Percentiles rank a stretch among this genome's conserved stretches.
phyloP scores from a whole-genome alignment of 2,329 filamentous ascomycete species.

The Zymoseptoria tritici region DNA sequence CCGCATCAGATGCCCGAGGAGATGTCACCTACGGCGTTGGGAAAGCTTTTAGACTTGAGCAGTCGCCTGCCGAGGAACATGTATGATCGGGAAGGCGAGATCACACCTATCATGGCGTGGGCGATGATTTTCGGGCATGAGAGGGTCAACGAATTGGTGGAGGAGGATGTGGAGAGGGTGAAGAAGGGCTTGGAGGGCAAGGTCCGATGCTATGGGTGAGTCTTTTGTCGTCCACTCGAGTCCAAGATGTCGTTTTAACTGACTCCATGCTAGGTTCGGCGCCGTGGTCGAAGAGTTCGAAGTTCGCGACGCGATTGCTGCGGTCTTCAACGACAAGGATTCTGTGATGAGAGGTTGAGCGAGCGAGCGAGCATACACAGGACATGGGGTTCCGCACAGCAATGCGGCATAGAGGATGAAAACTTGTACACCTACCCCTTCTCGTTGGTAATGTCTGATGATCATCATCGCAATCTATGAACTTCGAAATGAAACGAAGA shows the following conservation, averaged over 20 bases:
- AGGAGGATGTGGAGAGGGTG: slow-evolving; percentile 14
- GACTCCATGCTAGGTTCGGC: slow-evolving; percentile 46
- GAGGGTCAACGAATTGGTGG: slow-evolving; percentile 54
- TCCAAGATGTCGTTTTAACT: background rate
- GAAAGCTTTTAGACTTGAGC: slow-evolving; percentile 78
- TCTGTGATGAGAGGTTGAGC: slow-evolving; percentile 2
- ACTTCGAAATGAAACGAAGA: background rate
- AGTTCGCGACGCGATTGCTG: slow-evolving; percentile 68
- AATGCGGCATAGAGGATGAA: background rate
- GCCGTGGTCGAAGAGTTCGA: slow-evolving; percentile 67
- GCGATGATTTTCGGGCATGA: slow-evolving; percentile 69
- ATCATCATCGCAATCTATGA: background rate
- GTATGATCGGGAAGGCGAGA: slow-evolving; percentile 59
- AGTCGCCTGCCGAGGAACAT: slow-evolving; percentile 61
- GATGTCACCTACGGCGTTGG: slow-evolving; percentile 65
- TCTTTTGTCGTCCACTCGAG: slow-evolving; percentile 16
- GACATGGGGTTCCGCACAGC: background rate
- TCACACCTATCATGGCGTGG: slow-evolving; percentile 95
- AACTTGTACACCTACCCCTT: background rate
- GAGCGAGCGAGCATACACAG: background rate
- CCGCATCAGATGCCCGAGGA: slow-evolving; percentile 67
- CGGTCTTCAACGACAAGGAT: slow-evolving; percentile 55
- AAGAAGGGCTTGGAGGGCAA: slow-evolving; percentile 55
- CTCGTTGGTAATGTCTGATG: background rate
- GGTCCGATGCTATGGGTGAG: slow-evolving; percentile 86